Evolutionary conservation across 108 stramenopile genomes (phyloP).

Genomic region (Hondaea fermentalgiana): DNA sequence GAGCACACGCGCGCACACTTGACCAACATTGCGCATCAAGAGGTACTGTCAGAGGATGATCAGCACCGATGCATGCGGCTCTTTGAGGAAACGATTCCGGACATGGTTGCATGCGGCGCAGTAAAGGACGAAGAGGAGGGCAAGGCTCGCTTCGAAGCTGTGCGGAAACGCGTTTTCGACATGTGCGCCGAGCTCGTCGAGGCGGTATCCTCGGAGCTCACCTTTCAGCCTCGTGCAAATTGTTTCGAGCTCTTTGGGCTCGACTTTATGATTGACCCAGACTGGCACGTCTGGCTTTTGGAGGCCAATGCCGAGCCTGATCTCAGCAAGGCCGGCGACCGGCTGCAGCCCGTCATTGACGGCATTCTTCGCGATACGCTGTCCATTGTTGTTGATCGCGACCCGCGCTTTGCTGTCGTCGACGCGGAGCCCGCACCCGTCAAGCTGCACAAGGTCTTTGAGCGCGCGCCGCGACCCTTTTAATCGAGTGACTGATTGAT

Average conservation of each 20-base stretch:
- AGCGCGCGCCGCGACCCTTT: background rate
- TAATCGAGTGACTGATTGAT: background rate
- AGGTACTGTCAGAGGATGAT: background rate
- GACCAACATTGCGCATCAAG: slow-evolving; percentile 16
- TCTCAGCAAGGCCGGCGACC: slow-evolving; percentile 11
- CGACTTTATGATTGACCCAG: background rate
- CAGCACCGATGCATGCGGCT: slow-evolving; percentile 11
- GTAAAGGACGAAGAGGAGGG: background rate
- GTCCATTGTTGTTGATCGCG: background rate
- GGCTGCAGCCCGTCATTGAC: slow-evolving; percentile 13
- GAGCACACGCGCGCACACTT: slow-evolving; percentile 3
- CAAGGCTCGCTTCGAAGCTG: background rate
- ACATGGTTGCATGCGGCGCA: background rate
- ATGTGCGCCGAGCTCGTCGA: background rate
- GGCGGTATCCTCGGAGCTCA: background rate
- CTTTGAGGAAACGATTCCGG: background rate
- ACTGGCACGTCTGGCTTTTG: background rate
- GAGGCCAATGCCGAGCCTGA: slow-evolving; percentile 13
- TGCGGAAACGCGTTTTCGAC: background rate
- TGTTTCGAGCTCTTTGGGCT: slow-evolving; percentile 15
- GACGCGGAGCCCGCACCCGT: background rate
- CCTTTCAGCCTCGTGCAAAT: background rate
- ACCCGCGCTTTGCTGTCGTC: background rate
- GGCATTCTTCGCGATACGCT: background rate
- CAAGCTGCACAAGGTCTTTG: background rate